Base-by-base conservation (phyloP, 495 filamentous ascomycete genomes). In the Tuber calosporum region DNA sequence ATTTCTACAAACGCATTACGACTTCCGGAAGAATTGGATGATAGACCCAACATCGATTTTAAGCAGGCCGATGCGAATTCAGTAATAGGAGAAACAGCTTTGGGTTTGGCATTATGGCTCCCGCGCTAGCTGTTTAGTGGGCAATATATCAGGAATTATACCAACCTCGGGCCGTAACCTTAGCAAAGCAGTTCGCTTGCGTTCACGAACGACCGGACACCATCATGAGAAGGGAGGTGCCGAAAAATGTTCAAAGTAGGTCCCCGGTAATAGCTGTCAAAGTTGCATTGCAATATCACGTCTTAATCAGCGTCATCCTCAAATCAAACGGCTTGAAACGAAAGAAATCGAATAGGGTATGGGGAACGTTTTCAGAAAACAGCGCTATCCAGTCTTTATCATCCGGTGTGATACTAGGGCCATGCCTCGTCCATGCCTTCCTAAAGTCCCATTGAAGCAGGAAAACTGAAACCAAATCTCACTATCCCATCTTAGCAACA, bases 401-500 rank as follows among this genome's bases (percentile, higher is more conserved):
- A 62, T 62, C 53, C 26, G 53, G 53, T 62, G 26, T 34, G 53
- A 62, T 62, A 62, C 53, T 1, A 62, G 53, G 53, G 30, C 53
- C 53, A 62, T 34, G 11, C 30, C 53, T 62, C 13, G 26, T 62
- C 53, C 53, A 62, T 62, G 26, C 26, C 53, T 34, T 62, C 53
- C 26, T 5, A 62, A 34, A 34, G 26, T 4, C 53, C 26, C 53
- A 34, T 34, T 62, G 53, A 62, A 62, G 53, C 53, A 62, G 53
- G 53, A 62, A 62, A 62, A 34, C 53, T 62, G 53, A 62, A 62
- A 30, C 53, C 53, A 30, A 66, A 77, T 58, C 75, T 71, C 76
- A 48, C 76, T 77, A 73, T 72, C 75, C 73, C 76, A 34, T 77
- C 76, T 78, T 78, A 78, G 76, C 70, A 78, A 78, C 68, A 77